Conservation (phyloP, 352 stramenopile genomes). For the Phytophthora citricola region DNA sequence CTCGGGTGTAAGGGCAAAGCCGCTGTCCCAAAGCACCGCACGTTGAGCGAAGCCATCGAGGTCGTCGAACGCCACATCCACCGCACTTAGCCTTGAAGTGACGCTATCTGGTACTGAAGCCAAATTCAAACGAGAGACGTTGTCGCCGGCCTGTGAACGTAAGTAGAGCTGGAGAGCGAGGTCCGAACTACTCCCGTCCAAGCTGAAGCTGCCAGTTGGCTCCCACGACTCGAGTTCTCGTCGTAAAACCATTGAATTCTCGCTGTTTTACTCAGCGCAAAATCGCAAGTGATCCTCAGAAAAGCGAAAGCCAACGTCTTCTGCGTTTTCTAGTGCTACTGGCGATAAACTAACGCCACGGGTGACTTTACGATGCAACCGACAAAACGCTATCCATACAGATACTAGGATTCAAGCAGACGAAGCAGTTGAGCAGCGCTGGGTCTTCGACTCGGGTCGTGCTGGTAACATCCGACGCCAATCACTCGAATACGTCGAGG, state of each 20-base stretch:
- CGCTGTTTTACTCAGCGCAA: neutral
- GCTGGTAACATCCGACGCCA: constrained; percentile 50
- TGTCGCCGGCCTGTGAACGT: constrained; percentile 18
- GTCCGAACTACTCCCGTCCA: constrained; percentile 42
- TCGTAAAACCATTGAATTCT: constrained; percentile 1
- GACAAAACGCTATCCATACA: neutral
- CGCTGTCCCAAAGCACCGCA: constrained; percentile 64
- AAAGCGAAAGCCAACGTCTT: neutral
- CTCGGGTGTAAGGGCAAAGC: constrained; percentile 36
- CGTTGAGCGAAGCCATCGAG: constrained; percentile 50
- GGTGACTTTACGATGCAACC: constrained; percentile 1
- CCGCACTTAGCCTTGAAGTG: constrained; percentile 24
- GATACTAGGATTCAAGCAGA: constrained; percentile 36
- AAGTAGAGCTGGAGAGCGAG: constrained; percentile 41
- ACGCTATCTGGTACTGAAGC: constrained; percentile 27
- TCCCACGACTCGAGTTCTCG: constrained; percentile 22
- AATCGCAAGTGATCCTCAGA: constrained; percentile 9
- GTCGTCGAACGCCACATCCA: constrained; percentile 25
- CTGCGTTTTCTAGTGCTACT: neutral
- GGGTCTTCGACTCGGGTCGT: constrained; percentile 43
- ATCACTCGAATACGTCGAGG: constrained; percentile 47
- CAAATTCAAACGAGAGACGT: constrained; percentile 13
- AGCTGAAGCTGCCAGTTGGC: constrained; percentile 21
- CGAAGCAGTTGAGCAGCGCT: constrained; percentile 40
- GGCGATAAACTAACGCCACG: constrained; percentile 3